A percentile compares a stretch with the other conserved stretches of the same genome.
phyloP scores from a whole-genome alignment of 192 early-diverging fungal species.

The Umbelopsis vinacea region DNA sequence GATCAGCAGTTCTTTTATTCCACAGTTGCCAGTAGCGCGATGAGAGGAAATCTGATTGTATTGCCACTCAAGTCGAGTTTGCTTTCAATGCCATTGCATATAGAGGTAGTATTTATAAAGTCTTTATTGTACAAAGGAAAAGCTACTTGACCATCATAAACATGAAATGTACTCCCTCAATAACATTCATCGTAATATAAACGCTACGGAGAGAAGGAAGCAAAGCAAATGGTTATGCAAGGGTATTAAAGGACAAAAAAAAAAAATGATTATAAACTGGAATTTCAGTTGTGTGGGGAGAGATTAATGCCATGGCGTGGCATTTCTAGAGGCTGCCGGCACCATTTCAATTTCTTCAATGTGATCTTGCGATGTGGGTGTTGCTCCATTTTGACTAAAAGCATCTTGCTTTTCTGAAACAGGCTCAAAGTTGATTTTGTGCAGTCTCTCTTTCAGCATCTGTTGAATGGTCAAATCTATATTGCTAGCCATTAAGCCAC shows the following conservation, averaged over 20 bases:
- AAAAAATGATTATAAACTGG: not conserved
- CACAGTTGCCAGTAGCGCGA: too few relatives aligned
- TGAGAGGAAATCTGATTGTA: too few relatives aligned
- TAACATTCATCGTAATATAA: too few relatives aligned
- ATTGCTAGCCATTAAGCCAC: constrained; percentile 4
- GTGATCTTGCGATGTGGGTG: constrained; percentile 9
- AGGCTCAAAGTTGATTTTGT: not conserved
- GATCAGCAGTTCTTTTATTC: too few relatives aligned
- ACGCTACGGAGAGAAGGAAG: not conserved
- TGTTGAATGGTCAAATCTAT: constrained; percentile 13
- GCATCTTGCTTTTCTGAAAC: not conserved
- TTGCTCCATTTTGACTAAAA: not conserved
- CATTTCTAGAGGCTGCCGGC: not conserved
- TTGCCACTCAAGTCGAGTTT: too few relatives aligned
- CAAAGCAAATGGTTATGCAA: not conserved
- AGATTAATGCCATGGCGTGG: not conserved
- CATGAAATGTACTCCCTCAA: too few relatives aligned
- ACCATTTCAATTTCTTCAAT: not conserved
- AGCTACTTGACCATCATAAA: too few relatives aligned
- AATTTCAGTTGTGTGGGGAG: too few relatives aligned
- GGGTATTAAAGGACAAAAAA: not conserved
- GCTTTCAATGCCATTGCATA: too few relatives aligned
- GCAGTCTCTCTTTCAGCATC: constrained; percentile 5
- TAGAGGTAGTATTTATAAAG: too few relatives aligned
- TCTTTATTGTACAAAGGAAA: too few relatives aligned